A percentile compares a stretch with the other conserved stretches of the same genome.
These are phyloP conservation scores for Aspergillus caelatus DNA, from an alignment of 2,329 filamentous ascomycete genomes.

Conservation along the genomic window DNA sequence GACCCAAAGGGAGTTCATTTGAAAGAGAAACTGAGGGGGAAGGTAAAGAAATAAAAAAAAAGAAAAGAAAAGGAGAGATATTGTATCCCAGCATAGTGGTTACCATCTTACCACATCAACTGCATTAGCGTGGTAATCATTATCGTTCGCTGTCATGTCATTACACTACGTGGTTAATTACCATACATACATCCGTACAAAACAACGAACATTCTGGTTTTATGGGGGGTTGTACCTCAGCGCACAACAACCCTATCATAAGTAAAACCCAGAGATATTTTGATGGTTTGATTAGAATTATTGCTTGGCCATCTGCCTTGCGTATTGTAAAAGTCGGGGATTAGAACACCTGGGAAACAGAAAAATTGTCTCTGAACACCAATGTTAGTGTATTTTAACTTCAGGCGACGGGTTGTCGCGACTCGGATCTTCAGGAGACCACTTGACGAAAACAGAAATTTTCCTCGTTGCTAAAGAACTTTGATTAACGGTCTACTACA, in stretches of 20 bases:
- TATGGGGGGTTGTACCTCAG: neutral
- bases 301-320: neutral
- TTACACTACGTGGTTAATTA: slow-evolving; percentile 11
- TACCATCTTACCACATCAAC: slow-evolving; percentile 19
- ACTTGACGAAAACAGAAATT: neutral
- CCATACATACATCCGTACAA: slow-evolving; percentile 7
- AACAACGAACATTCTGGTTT: neutral
- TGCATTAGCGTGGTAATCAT: slow-evolving; percentile 21
- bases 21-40: neutral
- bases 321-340: neutral
- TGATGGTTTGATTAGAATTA: neutral
- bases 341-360: neutral
- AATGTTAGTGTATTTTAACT: neutral
- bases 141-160: slow-evolving; percentile 12
- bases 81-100: slow-evolving; percentile 23
- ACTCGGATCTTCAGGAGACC: slow-evolving; percentile 32
- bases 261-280: neutral
- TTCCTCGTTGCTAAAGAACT: neutral
- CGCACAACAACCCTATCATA: neutral
- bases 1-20: neutral
- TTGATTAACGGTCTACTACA: neutral
- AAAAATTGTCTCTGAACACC: neutral
- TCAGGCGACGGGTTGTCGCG: neutral
- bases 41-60: neutral
- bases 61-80: slow-evolving; percentile 12